Base-by-base conservation (phyloP, 208 protist species). In the Acanthamoeba healyi region DNA sequence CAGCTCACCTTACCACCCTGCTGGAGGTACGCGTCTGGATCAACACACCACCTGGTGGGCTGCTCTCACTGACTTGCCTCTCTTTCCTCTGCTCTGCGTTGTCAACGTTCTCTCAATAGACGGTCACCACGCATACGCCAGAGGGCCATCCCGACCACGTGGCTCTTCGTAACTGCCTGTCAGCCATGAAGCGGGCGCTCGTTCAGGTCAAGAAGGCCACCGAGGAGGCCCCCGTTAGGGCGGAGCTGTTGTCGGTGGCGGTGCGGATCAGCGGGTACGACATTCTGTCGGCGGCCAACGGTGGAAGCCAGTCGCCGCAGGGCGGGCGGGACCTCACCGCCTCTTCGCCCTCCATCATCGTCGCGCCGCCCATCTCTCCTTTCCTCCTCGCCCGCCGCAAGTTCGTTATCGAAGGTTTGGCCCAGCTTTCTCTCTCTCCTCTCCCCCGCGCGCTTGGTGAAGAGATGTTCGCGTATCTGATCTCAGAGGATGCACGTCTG, bases 231-330 rank as follows among this genome's bases (percentile, higher is more conserved):
- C 77, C 77, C 9, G 7, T 72, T 29, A 6, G 44, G 22, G 74
- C 74, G 9, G 36, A 56, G 74, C 44, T 84, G 38, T 51, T 84
- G 74, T 24, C 74, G 34, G 42, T 84, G 24, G 74, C 74, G 26
- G 42, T 54, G 74, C 74, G 74, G n/a, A 84, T 84, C 44, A 44
- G 44, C 44, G 74, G 74, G 7, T 84, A 84, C 44, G 74, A 84
- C 34, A 44, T 84, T 9, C 74, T 84, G 29, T 44, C 74, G 29
- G 36, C 74, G 26, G 5, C 36, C 36, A 54, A 84, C 74, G 51
- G 51, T n/a, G 54, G 54, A 7, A 72, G 63, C 63, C 63, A 72
- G 29, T 72, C 63, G n/a, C 63, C 63, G 10, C 6, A 32, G 9
- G 19, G 15, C 15, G 32, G 63, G 29, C 32, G 34, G 4, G 34